Base-by-base conservation (phyloP, 306 rosid genomes). In the Cucurbita pepo region DNA sequence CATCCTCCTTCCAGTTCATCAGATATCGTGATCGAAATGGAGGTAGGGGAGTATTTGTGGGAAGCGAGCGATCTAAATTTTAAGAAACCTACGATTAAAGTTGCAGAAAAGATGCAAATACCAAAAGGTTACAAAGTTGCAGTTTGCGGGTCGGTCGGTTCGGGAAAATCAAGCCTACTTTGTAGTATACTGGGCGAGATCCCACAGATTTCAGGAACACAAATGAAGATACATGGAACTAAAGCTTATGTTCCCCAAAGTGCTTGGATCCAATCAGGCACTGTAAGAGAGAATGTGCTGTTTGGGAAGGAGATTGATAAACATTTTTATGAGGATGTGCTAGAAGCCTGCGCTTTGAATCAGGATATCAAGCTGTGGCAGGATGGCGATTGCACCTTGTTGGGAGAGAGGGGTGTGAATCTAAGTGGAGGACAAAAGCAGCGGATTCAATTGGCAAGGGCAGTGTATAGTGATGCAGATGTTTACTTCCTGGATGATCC, bases 381-480 rank as follows among this genome's bases (percentile, higher is more conserved):
- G 64, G 88, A 86, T 56, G 87, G 90, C 62, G 97, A 88, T 79
- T 79, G 89, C 79, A 86, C 85, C 14, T 75, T 81, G 25, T 88
- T 93, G 74, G 97, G 91, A 73, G 97, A 93, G 81, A 87, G 97
- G 78, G 98, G 98, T 66, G 75, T 88, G 76, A 93, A 93, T 87
- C 82, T 93, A 76, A 93, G 98, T 69, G 98, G 98, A 40, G 98
- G 98, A 21, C 90, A 93, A 71, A 93, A 93, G 76, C 98, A 93
- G 78, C 79, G 97, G 76, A 80, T 93, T 83, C 98, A 93, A 80
- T 82, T 93, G 55, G 98, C 97, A 36, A 83, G 98, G 63, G 98
- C 98, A 44, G 84, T 88, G 56, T 93, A 90, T 72, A 86, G 85
- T 81, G 88, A 88, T 82, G 84, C 97, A 1, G 98, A 90, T 82